phyloP scores from a whole-genome alignment of 1,284 basidiomycete genomes.

The Naganishia sp. region DNA sequence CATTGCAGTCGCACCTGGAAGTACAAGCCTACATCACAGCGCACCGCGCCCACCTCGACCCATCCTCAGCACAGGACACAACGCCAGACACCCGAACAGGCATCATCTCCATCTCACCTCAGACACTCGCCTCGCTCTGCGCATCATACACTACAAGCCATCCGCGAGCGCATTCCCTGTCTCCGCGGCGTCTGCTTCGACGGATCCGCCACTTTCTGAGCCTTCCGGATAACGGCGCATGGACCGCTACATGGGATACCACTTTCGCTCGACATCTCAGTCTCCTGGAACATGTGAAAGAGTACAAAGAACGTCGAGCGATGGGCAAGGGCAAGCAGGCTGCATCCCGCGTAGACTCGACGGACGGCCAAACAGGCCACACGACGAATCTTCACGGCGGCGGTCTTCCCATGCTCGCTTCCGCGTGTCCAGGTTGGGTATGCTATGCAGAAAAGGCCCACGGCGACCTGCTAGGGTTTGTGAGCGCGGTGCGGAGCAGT shows the following conservation, averaged over 20 bases:
- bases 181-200: conserved; percentile 63
- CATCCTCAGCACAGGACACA: not conserved
- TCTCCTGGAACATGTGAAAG: conserved; percentile 74
- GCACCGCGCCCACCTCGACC: conserved; percentile 56
- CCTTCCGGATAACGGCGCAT: conserved; percentile 42
- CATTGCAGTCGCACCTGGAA: conserved; percentile 93
- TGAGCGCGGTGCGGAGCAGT: conserved; percentile 83
- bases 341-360: conserved; percentile 18
- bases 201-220: conserved; percentile 68
- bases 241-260: conserved; percentile 86
- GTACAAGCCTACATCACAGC: conserved; percentile 72
- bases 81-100: conserved; percentile 61
- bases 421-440: conserved; percentile 98
- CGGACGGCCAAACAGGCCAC: conserved; percentile 17
- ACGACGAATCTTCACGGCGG: conserved; percentile 39
- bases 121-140: conserved; percentile 84
- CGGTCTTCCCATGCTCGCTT: conserved; percentile 83
- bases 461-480: conserved; percentile 86
- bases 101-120: conserved; percentile 85
- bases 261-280: conserved; percentile 90
- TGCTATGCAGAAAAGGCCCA: conserved; percentile 99
- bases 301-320: conserved; percentile 70
- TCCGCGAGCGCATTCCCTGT: not conserved
- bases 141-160: conserved; percentile 60
- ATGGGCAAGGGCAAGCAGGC: conserved; percentile 37